Percentiles rank a stretch among this genome's conserved stretches.
phyloP scores from a whole-genome alignment of 2,329 filamentous ascomycete species.

The Monosporascus sp. region DNA sequence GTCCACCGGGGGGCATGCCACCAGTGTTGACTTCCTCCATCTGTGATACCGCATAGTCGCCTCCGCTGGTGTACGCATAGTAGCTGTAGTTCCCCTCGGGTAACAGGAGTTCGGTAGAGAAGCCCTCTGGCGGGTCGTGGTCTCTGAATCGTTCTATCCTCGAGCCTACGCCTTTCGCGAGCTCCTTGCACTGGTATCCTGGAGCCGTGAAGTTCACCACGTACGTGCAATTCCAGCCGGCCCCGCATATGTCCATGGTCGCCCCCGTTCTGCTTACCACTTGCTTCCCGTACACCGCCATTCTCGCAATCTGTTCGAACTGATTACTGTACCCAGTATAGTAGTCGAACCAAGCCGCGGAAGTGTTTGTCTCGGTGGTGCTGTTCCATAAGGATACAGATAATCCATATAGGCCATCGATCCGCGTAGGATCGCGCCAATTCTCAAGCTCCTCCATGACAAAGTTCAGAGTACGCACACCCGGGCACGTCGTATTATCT shows the following conservation, averaged over 20 bases:
- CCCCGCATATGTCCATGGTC: conserved; percentile 29
- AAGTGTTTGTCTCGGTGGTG: conserved; percentile 14
- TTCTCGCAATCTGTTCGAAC: conserved; percentile 21
- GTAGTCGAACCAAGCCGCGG: conserved; percentile 28
- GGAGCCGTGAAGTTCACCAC: conserved; percentile 30
- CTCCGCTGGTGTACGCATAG: conserved; percentile 23
- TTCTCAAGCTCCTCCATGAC: conserved; percentile 27
- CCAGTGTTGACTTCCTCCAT: conserved; percentile 21
- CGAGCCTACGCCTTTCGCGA: conserved; percentile 24
- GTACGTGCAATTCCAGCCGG: conserved; percentile 35
- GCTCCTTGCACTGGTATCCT: conserved; percentile 32
- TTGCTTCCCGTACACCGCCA: conserved; percentile 19
- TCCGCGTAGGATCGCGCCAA: conserved; percentile 24
- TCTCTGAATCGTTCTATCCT: conserved; percentile 21
- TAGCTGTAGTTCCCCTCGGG: conserved; percentile 30
- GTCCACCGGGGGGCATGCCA: conserved; percentile 23
- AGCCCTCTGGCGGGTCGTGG: conserved; percentile 19
- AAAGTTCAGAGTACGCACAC: conserved; percentile 29
- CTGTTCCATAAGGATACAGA: conserved; percentile 28
- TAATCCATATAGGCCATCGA: conserved; percentile 20
- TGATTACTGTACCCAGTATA: conserved; percentile 19
- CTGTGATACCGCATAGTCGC: conserved; percentile 29
- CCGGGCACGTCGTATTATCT: conserved; percentile 23
- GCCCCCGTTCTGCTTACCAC: conserved; percentile 21
- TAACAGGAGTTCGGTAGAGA: conserved; percentile 25